Evolutionary conservation across 2,329 filamentous ascomycete genomes (phyloP).

Genomic region (Cercospora berteroae): DNA sequence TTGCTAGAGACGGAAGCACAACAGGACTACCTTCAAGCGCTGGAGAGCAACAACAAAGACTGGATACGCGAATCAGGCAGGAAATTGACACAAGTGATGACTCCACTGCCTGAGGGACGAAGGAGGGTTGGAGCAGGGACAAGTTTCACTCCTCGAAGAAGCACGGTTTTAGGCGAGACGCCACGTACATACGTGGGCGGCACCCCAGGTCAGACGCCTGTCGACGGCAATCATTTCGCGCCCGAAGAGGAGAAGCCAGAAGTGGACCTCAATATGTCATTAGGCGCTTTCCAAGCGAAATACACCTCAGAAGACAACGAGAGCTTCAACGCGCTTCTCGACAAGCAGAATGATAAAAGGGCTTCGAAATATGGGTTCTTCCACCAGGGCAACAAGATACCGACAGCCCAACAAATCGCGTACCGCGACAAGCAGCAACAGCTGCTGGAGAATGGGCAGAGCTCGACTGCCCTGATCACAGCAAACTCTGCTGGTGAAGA

Average conservation of each 20-base stretch:
- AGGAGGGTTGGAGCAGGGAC: constrained; percentile 42
- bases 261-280: constrained; percentile 73
- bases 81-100: constrained; percentile 68
- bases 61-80: constrained; percentile 84
- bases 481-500: constrained; percentile 31
- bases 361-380: constrained; percentile 87
- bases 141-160: constrained; percentile 35
- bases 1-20: constrained; percentile 81
- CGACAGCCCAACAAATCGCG: constrained; percentile 59
- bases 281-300: constrained; percentile 82
- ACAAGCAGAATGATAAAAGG: constrained; percentile 82
- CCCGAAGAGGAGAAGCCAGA: constrained; percentile 46
- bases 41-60: constrained; percentile 77
- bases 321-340: constrained; percentile 87
- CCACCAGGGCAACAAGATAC: constrained; percentile 82
- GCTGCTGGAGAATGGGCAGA: constrained; percentile 52
- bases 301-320: constrained; percentile 99
- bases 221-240: constrained; percentile 35
- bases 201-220: constrained; percentile 62
- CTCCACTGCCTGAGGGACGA: constrained; percentile 60
- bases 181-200: constrained; percentile 61
- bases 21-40: constrained; percentile 85
- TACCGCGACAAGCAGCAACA: constrained; percentile 57
- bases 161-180: constrained; percentile 47
- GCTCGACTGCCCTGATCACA: constrained; percentile 28